Evolutionary conservation across 371 early-diverging fungal genomes (phyloP).

Genomic region (Actinomucor elegans): DNA sequence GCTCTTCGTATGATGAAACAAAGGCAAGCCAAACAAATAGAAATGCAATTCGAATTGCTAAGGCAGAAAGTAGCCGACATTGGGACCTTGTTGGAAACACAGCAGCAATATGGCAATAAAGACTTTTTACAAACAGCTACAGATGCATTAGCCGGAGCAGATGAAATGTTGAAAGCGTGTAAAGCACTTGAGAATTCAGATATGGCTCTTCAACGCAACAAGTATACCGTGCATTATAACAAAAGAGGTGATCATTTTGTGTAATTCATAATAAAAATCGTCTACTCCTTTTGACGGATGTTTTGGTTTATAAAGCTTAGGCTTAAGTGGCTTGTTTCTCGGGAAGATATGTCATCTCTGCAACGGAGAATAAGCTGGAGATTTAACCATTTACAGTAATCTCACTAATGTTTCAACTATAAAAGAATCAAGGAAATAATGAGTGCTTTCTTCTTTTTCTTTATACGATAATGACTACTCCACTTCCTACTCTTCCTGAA

Average conservation of each 20-base stretch:
- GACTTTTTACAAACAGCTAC: slow-evolving; percentile 38
- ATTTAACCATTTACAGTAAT: slow-evolving; percentile 2
- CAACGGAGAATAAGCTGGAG: too few species aligned
- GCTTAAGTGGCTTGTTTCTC: too few species aligned
- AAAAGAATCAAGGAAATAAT: neutral
- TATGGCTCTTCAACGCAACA: slow-evolving; percentile 21
- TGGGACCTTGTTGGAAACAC: slow-evolving; percentile 34
- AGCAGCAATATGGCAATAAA: slow-evolving; percentile 32
- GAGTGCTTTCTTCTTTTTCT: neutral
- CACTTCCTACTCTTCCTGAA: slow-evolving; percentile 31
- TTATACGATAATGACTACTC: slow-evolving; percentile 8
- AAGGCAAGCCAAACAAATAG: slow-evolving; percentile 30
- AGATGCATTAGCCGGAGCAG: slow-evolving; percentile 39
- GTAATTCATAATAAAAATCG: slow-evolving; percentile 6
- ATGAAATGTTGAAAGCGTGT: slow-evolving; percentile 45
- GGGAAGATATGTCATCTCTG: too few species aligned
- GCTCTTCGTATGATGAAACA: slow-evolving; percentile 19
- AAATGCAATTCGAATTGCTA: slow-evolving; percentile 36
- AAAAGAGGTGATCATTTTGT: slow-evolving; percentile 21
- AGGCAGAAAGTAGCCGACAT: slow-evolving; percentile 34
- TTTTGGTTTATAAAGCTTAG: too few species aligned
- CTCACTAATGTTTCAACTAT: neutral
- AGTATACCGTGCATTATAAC: slow-evolving; percentile 45
- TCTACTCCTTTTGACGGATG: too few species aligned
- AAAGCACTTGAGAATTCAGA: slow-evolving; percentile 20